Evolutionary conservation across 169 alveolate genomes (phyloP), one percentile per base, ranked within the genome.

Genomic region (Cryptosporidium sp.): DNA sequence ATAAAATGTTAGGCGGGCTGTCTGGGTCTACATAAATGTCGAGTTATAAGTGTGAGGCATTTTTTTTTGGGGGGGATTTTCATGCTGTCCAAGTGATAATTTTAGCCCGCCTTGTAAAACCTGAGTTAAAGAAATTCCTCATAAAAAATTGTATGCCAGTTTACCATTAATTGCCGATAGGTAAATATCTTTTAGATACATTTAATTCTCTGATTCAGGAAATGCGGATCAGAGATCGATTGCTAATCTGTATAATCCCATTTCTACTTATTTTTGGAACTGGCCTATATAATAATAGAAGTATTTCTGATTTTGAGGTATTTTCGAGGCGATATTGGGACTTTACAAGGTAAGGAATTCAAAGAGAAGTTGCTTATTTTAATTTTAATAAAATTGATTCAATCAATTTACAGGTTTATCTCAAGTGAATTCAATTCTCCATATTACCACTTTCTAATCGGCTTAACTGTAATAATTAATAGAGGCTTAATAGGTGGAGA

Each of bases 11-110:
- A 73, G 86, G 86, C 86, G 86, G 86, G 86, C 58, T 73, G 86
- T 73, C 86, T 73, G 86, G 48, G 86, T 73, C 86, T 73, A 73
- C 86, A 37, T n/a, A 52, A 73, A 51, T 59, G 51, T 52, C 68
- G 59, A 59, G 70, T 52, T 73, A 52, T 55, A 18, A 43, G 86
- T 73, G 86, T 73, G 86, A 73, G 86, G 71, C 51, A 10, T 26
- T 70, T 35, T 16, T n/a, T 23, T 48, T 35, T n/a, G 69, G 69
- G 52, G 80, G 50, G 26, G 37, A 4, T n/a, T 37, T 69, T 39
- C 61, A 23, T 50, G 73, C 50, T 8, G 50, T 39, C 33, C 18
- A 41, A 69, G 23, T 65, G 7, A 31, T 29, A 12, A 7, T 18
- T 33, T 65, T 65, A 1, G 26, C 71, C 71, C 71, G 71, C 71